Conservation (phyloP, 1,284 basidiomycete species). For the Naganishia sp. region DNA sequence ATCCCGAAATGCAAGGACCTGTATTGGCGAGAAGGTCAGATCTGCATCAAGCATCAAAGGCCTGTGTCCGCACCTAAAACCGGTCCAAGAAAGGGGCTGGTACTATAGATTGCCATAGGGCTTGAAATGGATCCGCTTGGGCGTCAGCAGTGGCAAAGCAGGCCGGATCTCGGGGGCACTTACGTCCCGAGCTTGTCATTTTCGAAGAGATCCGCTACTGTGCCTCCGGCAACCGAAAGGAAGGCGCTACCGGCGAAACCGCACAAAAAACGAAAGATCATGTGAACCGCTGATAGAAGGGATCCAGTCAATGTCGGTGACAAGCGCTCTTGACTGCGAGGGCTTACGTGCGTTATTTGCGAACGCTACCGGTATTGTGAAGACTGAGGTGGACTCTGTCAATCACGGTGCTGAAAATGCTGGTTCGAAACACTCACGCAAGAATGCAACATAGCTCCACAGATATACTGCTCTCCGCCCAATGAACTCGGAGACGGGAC, state of each 20-base stretch:
- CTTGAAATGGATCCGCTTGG: constrained; percentile 48
- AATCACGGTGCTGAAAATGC: background rate
- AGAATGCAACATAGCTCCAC: constrained; percentile 41
- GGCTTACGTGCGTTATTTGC: constrained; percentile 61
- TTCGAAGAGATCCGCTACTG: constrained; percentile 71
- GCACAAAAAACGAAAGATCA: constrained; percentile 70
- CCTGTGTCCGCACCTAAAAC: constrained; percentile 57
- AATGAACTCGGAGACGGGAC: constrained; percentile 62
- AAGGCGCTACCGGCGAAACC: constrained; percentile 71
- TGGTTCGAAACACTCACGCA: constrained; percentile 35
- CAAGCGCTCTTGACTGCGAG: constrained; percentile 10
- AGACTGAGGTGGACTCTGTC: constrained; percentile 48
- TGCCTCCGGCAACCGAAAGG: constrained; percentile 76
- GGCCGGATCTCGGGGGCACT: constrained; percentile 42
- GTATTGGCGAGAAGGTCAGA: constrained; percentile 59
- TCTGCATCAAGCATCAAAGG: constrained; percentile 40
- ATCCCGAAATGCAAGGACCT: constrained; percentile 58
- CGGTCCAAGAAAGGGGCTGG: constrained; percentile 73
- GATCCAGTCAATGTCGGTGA: constrained; percentile 29
- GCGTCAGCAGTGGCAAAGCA: background rate
- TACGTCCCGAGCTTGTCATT: constrained; percentile 67
- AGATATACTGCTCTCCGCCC: constrained; percentile 53
- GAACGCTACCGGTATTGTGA: constrained; percentile 69
- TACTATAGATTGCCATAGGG: constrained; percentile 74
- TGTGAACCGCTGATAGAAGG: constrained; percentile 55